phyloP scores from a whole-genome alignment of 1,284 basidiomycete genomes.

The Coriolopsis trogii region DNA sequence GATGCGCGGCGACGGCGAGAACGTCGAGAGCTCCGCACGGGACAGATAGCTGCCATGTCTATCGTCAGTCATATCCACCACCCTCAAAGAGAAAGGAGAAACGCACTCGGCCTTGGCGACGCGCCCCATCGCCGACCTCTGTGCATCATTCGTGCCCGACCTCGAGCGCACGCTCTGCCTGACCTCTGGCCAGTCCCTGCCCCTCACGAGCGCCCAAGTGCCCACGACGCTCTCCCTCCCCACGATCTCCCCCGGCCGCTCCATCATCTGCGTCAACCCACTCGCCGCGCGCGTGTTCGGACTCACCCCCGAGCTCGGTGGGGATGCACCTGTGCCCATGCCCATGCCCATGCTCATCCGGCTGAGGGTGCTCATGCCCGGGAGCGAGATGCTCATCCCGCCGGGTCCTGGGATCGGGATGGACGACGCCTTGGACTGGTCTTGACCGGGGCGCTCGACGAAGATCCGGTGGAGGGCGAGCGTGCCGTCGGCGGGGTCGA shows the following conservation, averaged over 20 bases:
- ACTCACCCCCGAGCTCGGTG: conserved; percentile 17
- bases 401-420: conserved; percentile 41
- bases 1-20: conserved; percentile 55
- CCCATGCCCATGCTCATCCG: conserved; percentile 29
- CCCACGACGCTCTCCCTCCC: conserved; percentile 60
- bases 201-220: conserved; percentile 66
- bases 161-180: conserved; percentile 34
- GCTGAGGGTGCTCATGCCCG: conserved; percentile 43
- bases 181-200: conserved; percentile 57
- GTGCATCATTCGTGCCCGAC: conserved; percentile 1
- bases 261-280: conserved; percentile 38
- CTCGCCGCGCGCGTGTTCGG: conserved; percentile 29
- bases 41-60: conserved; percentile 59
- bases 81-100: conserved; percentile 3
- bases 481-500: conserved; percentile 61
- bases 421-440: conserved; percentile 35
- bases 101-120: conserved; percentile 31
- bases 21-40: conserved; percentile 80
- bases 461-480: conserved; percentile 58
- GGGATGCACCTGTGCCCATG: conserved; percentile 23
- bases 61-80: not conserved
- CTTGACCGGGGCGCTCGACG: conserved; percentile 42
- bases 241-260: conserved; percentile 45
- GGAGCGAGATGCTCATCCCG: conserved; percentile 48
- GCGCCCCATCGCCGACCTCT: conserved; percentile 4